Evolutionary conservation across 495 filamentous ascomycete genomes (phyloP), one percentile per base, ranked within the genome.

Genomic region (Hypoxylon lenormandii): DNA sequence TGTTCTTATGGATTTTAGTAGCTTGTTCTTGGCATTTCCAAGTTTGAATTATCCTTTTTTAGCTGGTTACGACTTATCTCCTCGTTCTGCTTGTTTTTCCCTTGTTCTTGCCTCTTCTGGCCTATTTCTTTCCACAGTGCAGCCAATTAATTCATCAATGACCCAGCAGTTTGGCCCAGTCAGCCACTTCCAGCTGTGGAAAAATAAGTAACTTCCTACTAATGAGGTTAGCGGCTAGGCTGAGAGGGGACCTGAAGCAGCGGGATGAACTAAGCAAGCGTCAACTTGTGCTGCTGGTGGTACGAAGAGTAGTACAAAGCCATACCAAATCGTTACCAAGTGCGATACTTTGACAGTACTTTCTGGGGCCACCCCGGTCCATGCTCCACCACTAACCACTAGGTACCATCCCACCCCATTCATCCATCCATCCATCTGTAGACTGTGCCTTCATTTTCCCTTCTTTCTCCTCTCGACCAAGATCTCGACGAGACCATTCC

Each of bases 381-480:
- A 69, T 61, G 67, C 61, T 72, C 69, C 73, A 69, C 66, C 54
- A 53, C 66, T 70, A 75, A 69, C 66, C 54, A 53, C 66, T 70
- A 75, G 67, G 64, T 74, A 64, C 67, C 70, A 73, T 75, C 73
- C 73, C 64, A 69, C 69, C 64, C 69, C 59, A 53, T 63, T 54
- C 57, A 22, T 52, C 49, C 58, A 62, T 66, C 57, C 47, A 66
- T 55, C 46, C 67, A 66, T 69, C 58, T 47, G 61, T 65, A 60
- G 60, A 69, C 66, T 69, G 63, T 74, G 69, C 69, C 69, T 74
- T 64, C 61, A 66, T 69, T 74, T 74, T 60, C 72, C 70, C 58
- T 74, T 72, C 59, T 73, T 72, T 68, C 64, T 70, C 70, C 61
- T 71, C 64, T 73, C 58, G 59, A 72, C 63, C 64, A 77, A 73